Percentiles rank a stretch among this genome's conserved stretches.
Conservation (phyloP, 1,284 basidiomycete genomes). For the Heterobasidion parviporum region DNA sequence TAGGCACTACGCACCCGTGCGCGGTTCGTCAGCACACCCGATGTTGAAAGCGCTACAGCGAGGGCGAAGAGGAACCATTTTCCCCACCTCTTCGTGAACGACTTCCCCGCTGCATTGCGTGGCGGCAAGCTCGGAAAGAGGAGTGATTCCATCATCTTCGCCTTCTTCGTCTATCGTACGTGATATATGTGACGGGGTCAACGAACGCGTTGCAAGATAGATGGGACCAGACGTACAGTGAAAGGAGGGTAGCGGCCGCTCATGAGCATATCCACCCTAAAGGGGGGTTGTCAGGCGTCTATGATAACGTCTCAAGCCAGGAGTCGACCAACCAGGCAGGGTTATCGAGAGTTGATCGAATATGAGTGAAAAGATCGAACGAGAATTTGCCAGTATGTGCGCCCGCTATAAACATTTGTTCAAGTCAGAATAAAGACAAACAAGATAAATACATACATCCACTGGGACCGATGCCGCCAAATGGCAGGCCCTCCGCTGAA, state of each 20-base stretch:
- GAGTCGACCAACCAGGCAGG: conserved; percentile 45
- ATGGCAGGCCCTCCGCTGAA: conserved; percentile 56
- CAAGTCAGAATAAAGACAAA: not conserved
- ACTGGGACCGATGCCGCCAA: conserved; percentile 67
- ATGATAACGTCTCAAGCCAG: not conserved
- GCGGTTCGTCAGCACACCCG: conserved; percentile 11
- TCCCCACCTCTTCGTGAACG: conserved; percentile 15
- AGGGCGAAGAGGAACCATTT: conserved; percentile 15
- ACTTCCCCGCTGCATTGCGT: conserved; percentile 15
- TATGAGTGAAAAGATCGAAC: conserved; percentile 67
- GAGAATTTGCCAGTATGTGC: conserved; percentile 54
- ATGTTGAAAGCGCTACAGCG: conserved; percentile 11
- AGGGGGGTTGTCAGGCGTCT: not conserved
- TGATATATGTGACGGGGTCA: not conserved
- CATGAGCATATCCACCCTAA: conserved; percentile 49
- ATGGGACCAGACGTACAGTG: conserved; percentile 28
- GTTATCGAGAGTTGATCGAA: conserved; percentile 50
- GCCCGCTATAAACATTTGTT: conserved; percentile 35
- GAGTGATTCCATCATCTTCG: conserved; percentile 17
- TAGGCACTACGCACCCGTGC: not conserved
- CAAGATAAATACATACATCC: conserved; percentile 42
- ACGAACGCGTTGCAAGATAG: not conserved
- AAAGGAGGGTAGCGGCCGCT: conserved; percentile 61
- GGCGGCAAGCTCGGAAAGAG: conserved; percentile 27
- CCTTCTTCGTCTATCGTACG: conserved; percentile 14